Conservation (phyloP, 108 stramenopile species). For the Pseudonitzschia multistriata region DNA sequence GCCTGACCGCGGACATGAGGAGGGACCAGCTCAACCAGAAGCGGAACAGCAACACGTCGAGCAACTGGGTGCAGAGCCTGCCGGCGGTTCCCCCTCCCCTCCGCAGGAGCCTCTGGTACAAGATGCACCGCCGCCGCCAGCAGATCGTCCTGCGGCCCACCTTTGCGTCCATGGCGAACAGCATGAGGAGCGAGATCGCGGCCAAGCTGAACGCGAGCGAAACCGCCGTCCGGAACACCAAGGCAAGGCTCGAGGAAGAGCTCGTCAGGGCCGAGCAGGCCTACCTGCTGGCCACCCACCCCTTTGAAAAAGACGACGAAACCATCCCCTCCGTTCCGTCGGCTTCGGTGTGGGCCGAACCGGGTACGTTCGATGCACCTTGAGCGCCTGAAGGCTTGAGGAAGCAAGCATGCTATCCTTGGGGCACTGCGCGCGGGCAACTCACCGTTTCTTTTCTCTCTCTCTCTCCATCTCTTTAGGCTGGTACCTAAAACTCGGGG, state of each 20-base stretch:
- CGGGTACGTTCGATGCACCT: constrained; percentile 36
- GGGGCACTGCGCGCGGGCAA: too few relatives aligned
- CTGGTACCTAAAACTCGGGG: constrained; percentile 47
- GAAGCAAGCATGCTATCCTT: too few relatives aligned
- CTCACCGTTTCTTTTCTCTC: too few relatives aligned
- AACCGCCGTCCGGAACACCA: neutral
- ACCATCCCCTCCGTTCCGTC: constrained; percentile 27
- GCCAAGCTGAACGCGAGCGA: constrained; percentile 5
- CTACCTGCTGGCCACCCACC: constrained; percentile 42
- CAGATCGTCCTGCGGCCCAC: constrained; percentile 52
- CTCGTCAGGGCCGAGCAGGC: constrained; percentile 42
- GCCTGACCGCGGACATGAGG: constrained; percentile 39
- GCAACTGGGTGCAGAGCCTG: constrained; percentile 39
- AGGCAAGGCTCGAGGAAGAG: constrained; percentile 15
- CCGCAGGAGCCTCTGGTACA: constrained; percentile 48
- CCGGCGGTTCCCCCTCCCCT: constrained; percentile 37
- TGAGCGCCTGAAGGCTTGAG: too few relatives aligned
- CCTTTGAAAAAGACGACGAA: constrained; percentile 16
- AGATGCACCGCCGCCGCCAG: constrained; percentile 50
- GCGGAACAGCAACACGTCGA: constrained; percentile 31
- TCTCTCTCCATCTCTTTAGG: too few relatives aligned
- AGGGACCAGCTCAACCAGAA: constrained; percentile 45
- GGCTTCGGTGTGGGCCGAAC: constrained; percentile 44
- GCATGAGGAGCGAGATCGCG: constrained; percentile 15
- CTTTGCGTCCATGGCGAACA: constrained; percentile 21